phyloP scores from a whole-genome alignment of 177 flowering plant species.

The Vitis hybrid region DNA sequence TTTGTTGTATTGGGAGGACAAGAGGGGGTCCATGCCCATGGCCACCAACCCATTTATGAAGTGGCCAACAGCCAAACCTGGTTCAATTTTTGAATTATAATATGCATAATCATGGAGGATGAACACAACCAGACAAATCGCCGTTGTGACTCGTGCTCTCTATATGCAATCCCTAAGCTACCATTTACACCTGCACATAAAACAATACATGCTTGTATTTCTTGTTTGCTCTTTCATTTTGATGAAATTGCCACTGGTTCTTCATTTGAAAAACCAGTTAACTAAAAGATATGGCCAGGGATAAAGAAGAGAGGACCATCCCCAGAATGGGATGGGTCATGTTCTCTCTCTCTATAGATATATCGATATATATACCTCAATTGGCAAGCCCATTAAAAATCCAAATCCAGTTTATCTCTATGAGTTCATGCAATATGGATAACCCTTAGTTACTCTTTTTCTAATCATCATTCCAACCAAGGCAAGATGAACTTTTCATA shows the following conservation, averaged over 20 bases:
- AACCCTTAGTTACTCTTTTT: neutral
- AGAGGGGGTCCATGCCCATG: slow-evolving; percentile 14
- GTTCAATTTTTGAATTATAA: slow-evolving; percentile 15
- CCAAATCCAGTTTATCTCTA: no score
- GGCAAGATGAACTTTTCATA: slow-evolving; percentile 1
- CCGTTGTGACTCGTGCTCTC: slow-evolving; percentile 26
- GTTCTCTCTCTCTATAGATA: no score
- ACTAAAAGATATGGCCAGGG: no score
- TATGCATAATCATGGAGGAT: slow-evolving; percentile 16
- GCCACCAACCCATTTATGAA: slow-evolving; percentile 15
- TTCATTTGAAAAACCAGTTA: neutral
- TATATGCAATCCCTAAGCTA: slow-evolving; percentile 29
- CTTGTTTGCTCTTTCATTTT: neutral
- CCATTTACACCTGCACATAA: slow-evolving; percentile 13
- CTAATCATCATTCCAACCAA: neutral
- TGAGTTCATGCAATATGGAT: no score
- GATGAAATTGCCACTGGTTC: slow-evolving; percentile 2
- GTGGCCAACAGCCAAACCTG: slow-evolving; percentile 45
- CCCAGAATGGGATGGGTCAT: no score
- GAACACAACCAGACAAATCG: slow-evolving; percentile 26
- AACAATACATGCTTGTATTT: neutral
- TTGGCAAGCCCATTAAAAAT: no score
- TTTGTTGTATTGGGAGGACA: slow-evolving; percentile 12
- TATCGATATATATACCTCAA: no score
- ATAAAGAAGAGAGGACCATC: no score